Base-by-base conservation (phyloP, 306 rosid genomes). In the Dalbergia oliveri region DNA sequence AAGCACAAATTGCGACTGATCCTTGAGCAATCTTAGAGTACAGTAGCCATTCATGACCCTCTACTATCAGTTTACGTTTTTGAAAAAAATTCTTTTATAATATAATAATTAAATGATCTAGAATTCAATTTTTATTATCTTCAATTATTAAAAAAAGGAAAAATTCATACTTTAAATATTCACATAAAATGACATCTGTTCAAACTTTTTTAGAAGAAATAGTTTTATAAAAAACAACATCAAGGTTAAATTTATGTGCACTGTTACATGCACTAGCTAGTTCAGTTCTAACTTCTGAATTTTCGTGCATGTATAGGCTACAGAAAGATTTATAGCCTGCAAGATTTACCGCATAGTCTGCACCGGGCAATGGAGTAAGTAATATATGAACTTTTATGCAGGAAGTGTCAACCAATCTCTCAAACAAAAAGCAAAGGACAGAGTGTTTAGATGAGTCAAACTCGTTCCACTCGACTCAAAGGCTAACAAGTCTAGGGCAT, bases 371-470 rank as follows among this genome's bases (percentile, higher is more conserved):
- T 5, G 34, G 61, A 50, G 44, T 49, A 4, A 50, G 11, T n/a
- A 53, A 1, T 23, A 33, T 51, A 33, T 50, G 57, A 50, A 50
- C 9, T 43, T 43, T 43, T 11, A 43, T 43, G 14, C n/a, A 45
- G 37, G 34, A 33, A 8, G 19, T 70, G n/a, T 51, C 26, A 26
- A 26, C 44, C 44, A 23, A 69, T 50, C 44, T 18, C 53, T 18
- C 31, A 37, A 59, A 49, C 14, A 63, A 82, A 26, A 73, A 56
- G 43, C 56, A 72, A 35, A 60, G 13, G 19, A 13, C 61, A 44
- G 11, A 35, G 9, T 50, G 51, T 9, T 66, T 53, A 53, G 33
- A 62, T 6, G 49, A 64, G 82, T 81, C 80, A 78, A 84, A 87
- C n/a, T 4, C 0, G 26, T 79, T 64, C 1, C 68, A 54, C 1